Percentiles rank a stretch among this genome's conserved stretches.
Evolutionary conservation across 495 filamentous ascomycete genomes (phyloP).

Genomic region (Amorphotheca resinae): DNA sequence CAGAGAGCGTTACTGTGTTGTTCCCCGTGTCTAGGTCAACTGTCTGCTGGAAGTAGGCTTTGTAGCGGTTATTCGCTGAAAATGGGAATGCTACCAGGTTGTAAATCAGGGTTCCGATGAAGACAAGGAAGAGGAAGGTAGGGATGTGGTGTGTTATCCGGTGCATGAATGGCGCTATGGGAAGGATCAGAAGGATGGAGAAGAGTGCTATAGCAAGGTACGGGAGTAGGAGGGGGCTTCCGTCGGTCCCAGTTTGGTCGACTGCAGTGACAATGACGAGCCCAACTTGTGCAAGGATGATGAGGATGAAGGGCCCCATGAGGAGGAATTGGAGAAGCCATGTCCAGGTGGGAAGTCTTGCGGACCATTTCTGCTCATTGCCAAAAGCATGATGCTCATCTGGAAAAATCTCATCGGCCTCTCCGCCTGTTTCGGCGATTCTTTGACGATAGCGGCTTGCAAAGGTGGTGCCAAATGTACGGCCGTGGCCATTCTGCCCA

Average conservation of each 20-base stretch:
- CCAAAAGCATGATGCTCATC: constrained; percentile 43
- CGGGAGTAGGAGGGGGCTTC: constrained; percentile 48
- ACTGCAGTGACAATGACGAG: constrained; percentile 61
- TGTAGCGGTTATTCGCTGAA: constrained; percentile 62
- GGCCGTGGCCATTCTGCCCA: constrained; percentile 5
- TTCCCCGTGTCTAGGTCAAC: constrained; percentile 63
- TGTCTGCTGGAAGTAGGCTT: constrained; percentile 75
- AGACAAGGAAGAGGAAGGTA: constrained; percentile 58
- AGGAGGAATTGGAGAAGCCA: constrained; percentile 83
- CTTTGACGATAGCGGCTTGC: constrained; percentile 31
- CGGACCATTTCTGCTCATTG: constrained; percentile 80
- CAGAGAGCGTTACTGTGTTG: constrained; percentile 56
- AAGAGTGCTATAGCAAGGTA: constrained; percentile 59
- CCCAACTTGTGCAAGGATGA: constrained; percentile 59
- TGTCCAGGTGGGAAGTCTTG: constrained; percentile 60
- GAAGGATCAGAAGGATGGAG: constrained; percentile 61
- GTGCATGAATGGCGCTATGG: constrained; percentile 74
- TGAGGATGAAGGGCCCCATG: constrained; percentile 61
- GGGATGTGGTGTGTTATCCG: constrained; percentile 77
- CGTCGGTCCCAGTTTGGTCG: constrained; percentile 72
- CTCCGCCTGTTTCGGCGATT: background rate
- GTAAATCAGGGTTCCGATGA: constrained; percentile 68
- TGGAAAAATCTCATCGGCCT: background rate
- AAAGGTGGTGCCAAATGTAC: constrained; percentile 43
- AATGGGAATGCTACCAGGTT: constrained; percentile 86